A percentile compares a stretch with the other conserved stretches of the same genome.
These are phyloP conservation scores for Chamaecrista fasciculata DNA, from an alignment of 306 rosid species.

Conservation along the genomic window DNA sequence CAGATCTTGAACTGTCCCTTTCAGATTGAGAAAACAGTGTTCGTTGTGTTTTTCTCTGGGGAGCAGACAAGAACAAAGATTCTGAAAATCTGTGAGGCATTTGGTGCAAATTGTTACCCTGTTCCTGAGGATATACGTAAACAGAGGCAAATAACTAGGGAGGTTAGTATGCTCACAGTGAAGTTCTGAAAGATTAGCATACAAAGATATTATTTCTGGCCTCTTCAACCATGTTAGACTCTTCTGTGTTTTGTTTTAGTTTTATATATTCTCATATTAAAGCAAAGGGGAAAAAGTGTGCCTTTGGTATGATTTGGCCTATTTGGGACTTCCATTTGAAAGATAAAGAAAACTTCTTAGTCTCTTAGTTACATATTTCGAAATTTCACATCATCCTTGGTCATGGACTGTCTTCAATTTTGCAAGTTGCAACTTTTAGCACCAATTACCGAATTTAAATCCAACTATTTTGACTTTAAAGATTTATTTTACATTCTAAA, in stretches of 20 bases:
- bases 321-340: conserved; percentile 8
- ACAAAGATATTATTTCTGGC: conserved; percentile 13
- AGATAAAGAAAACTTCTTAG: neutral
- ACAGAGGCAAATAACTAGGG: conserved; percentile 80
- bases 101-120: conserved; percentile 88
- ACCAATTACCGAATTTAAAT: neutral
- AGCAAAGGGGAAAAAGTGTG: neutral
- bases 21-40: conserved; percentile 80
- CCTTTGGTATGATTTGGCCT: neutral
- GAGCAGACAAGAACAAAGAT: conserved; percentile 80
- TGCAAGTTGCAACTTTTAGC: neutral
- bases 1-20: conserved; percentile 25
- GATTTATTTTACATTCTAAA: conserved; percentile 11
- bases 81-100: conserved; percentile 86
- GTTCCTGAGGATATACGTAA: conserved; percentile 82
- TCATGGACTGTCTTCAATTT: neutral
- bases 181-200: conserved; percentile 4
- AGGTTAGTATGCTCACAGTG: conserved; percentile 46
- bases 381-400: neutral
- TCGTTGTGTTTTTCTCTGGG: conserved; percentile 90
- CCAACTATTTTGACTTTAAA: neutral
- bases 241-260: neutral
- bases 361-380: neutral
- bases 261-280: neutral
- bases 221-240: neutral